Evolutionary conservation across 306 rosid genomes (phyloP).

Genomic region (Ceratonia siliqua): DNA sequence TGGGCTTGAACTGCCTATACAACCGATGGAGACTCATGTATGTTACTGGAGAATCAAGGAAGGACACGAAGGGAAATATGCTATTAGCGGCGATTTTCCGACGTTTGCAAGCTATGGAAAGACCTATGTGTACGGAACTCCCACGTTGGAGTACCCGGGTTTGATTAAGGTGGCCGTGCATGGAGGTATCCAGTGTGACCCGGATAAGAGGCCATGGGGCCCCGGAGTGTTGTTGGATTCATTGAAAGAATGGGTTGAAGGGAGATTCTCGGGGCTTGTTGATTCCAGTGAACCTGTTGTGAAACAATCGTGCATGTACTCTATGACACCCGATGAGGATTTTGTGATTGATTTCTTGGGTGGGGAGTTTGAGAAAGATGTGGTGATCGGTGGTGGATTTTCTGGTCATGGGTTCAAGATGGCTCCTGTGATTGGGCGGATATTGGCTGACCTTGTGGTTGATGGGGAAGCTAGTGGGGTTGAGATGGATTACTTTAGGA

Average conservation of each 20-base stretch:
- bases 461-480: constrained; percentile 57
- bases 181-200: constrained; percentile 70
- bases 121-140: constrained; percentile 64
- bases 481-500: constrained; percentile 60
- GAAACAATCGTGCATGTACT: constrained; percentile 76
- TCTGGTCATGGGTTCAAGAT: constrained; percentile 97
- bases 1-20: constrained; percentile 65
- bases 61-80: constrained; percentile 50
- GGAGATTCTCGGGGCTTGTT: constrained; percentile 52
- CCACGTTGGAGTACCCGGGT: constrained; percentile 80
- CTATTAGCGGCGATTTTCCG: constrained; percentile 58
- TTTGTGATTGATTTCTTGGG: constrained; percentile 85
- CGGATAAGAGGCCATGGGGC: constrained; percentile 80
- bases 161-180: constrained; percentile 72
- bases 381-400: constrained; percentile 84
- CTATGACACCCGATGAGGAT: constrained; percentile 81
- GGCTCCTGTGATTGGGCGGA: constrained; percentile 75
- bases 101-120: constrained; percentile 58
- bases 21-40: constrained; percentile 57
- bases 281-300: constrained; percentile 59
- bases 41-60: constrained; percentile 80
- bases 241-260: constrained; percentile 62
- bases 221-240: constrained; percentile 30
- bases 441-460: constrained; percentile 58
- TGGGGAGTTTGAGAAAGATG: constrained; percentile 65